A percentile compares a stretch with the other conserved stretches of the same genome.
These are phyloP conservation scores for Microdochium paspali DNA, from an alignment of 2,329 filamentous ascomycete species.

Conservation along the genomic window DNA sequence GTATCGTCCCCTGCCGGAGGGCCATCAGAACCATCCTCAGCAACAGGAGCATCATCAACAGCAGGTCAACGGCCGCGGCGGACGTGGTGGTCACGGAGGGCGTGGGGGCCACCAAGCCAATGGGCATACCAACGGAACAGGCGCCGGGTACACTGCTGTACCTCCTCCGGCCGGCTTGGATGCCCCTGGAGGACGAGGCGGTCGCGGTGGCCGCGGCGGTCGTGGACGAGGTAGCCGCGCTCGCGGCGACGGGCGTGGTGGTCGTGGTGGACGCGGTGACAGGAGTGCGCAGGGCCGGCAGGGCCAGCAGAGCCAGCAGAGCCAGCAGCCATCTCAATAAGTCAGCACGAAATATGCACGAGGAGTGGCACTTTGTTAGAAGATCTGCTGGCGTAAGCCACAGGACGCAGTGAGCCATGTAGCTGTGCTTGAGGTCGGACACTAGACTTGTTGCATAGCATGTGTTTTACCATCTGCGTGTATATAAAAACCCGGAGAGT, in stretches of 20 bases:
- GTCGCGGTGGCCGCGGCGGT: conserved; percentile 14
- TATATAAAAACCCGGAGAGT: no score
- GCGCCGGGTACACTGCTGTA: conserved; percentile 38
- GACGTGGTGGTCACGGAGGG: conserved; percentile 10
- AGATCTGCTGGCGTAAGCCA: no score
- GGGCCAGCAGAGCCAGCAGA: no score
- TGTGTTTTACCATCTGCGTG: no score
- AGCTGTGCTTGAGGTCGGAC: no score
- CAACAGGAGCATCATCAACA: conserved; percentile 5
- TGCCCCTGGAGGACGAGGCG: conserved; percentile 23
- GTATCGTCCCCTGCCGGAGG: conserved; percentile 30
- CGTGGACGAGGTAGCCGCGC: conserved; percentile 23
- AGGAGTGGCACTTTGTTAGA: no score
- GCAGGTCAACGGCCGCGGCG: conserved; percentile 17
- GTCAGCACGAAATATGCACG: no score
- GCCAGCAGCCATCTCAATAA: no score
- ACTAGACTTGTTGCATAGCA: no score
- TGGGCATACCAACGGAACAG: conserved; percentile 7
- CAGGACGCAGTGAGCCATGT: no score
- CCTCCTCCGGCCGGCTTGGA: conserved; percentile 52
- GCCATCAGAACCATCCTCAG: conserved; percentile 6
- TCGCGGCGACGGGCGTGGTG: conserved; percentile 29
- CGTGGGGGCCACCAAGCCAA: conserved; percentile 8
- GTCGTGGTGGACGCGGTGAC: conserved; percentile 16
- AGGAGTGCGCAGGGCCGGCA: neutral